These are phyloP conservation scores for Amanita molliuscula DNA, from an alignment of 768 basidiomycete genomes.

Conservation along the genomic window DNA sequence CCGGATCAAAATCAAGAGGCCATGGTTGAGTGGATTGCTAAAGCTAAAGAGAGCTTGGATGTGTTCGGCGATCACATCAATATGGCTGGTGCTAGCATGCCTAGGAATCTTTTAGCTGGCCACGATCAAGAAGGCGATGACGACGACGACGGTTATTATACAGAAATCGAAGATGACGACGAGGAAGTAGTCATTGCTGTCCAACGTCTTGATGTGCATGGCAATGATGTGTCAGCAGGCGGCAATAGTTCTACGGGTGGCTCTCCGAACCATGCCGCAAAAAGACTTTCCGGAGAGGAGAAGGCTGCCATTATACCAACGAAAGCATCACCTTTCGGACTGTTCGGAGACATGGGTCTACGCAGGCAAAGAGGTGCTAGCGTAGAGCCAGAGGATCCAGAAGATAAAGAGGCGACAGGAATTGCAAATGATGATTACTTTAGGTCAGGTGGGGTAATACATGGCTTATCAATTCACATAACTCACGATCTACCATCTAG, in stretches of 20 bases:
- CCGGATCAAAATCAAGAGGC: conserved; percentile 31
- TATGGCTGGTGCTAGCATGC: conserved; percentile 45
- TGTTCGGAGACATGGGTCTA: conserved; percentile 58
- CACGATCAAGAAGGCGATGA: conserved; percentile 32
- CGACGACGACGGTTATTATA: conserved; percentile 28
- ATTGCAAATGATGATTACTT: conserved; percentile 66
- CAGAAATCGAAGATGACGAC: conserved; percentile 22
- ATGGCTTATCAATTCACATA: background rate
- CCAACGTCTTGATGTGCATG: conserved; percentile 28
- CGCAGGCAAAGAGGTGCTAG: conserved; percentile 26
- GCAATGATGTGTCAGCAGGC: conserved; percentile 16
- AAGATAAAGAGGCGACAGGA: conserved; percentile 40
- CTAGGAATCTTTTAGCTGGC: conserved; percentile 38
- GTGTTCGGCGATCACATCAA: conserved; percentile 62
- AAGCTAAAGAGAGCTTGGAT: conserved; percentile 57
- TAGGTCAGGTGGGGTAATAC: conserved; percentile 36
- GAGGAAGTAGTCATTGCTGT: conserved; percentile 26
- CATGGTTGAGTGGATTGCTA: conserved; percentile 69
- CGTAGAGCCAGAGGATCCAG: conserved; percentile 31
- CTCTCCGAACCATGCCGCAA: conserved; percentile 19
- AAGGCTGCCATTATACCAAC: conserved; percentile 51
- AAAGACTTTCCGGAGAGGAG: conserved; percentile 26
- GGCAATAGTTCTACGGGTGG: conserved; percentile 24
- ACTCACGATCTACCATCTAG: conserved; percentile 15
- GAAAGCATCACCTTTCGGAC: conserved; percentile 59